Evolutionary conservation across 2,329 filamentous ascomycete genomes (phyloP).

Genomic region (Lachnellula subtilissima): DNA sequence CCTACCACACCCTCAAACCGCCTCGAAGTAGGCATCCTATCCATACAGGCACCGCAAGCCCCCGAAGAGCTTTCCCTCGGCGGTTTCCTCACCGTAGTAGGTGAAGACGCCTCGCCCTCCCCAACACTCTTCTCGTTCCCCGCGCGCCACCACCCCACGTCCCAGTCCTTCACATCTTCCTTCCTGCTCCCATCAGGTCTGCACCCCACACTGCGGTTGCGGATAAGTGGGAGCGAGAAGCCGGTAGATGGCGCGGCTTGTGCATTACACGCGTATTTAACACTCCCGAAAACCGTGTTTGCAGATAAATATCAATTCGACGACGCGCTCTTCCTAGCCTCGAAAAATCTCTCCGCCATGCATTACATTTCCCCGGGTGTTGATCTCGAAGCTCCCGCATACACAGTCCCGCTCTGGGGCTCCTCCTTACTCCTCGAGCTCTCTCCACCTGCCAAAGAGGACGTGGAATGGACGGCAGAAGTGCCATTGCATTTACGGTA

Average conservation of each 20-base stretch:
- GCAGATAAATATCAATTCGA: slow-evolving; percentile 81
- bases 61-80: slow-evolving; percentile 72
- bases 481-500: slow-evolving; percentile 87
- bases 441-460: slow-evolving; percentile 39
- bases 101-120: slow-evolving; percentile 66
- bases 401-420: slow-evolving; percentile 72
- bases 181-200: slow-evolving; percentile 73
- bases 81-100: slow-evolving; percentile 73
- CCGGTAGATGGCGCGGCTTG: slow-evolving; percentile 57
- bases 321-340: slow-evolving; percentile 70
- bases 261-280: slow-evolving; percentile 72
- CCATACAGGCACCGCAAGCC: slow-evolving; percentile 58
- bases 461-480: slow-evolving; percentile 54
- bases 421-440: slow-evolving; percentile 73
- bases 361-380: slow-evolving; percentile 69
- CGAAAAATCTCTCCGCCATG: slow-evolving; percentile 70
- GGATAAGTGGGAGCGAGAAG: slow-evolving; percentile 49
- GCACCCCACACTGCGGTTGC: slow-evolving; percentile 73
- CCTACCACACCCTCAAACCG: slow-evolving; percentile 41
- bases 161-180: slow-evolving; percentile 52
- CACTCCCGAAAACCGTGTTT: slow-evolving; percentile 76
- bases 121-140: slow-evolving; percentile 80
- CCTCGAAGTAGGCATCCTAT: slow-evolving; percentile 77
- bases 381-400: slow-evolving; percentile 87
- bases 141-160: slow-evolving; percentile 63